These are phyloP conservation scores for Fraxinus quadrangulata DNA, from an alignment of 257 asterid genomes.

Conservation along the genomic window DNA sequence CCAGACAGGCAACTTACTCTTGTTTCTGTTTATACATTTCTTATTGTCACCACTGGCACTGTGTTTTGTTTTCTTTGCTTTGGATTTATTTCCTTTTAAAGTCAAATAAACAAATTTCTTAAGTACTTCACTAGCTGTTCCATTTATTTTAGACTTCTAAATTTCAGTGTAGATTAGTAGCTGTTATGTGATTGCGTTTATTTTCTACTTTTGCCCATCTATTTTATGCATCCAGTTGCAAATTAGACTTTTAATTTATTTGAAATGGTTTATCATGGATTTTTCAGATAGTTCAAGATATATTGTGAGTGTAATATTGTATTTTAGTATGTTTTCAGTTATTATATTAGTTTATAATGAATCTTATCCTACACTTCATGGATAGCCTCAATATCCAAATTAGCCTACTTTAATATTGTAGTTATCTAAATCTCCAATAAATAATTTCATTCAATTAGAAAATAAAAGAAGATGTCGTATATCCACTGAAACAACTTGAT, in stretches of 20 bases:
- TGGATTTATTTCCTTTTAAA: not conserved
- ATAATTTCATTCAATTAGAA: not conserved
- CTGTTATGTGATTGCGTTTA: not conserved
- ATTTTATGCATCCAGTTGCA: not conserved
- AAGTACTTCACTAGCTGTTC: not conserved
- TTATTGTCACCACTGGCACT: too few relatives aligned
- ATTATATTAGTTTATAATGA: not conserved
- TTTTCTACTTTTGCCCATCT: not conserved
- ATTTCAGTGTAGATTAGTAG: not conserved
- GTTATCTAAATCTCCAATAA: not conserved
- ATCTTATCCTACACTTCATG: not conserved
- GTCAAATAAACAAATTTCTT: not conserved
- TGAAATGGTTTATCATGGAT: not conserved
- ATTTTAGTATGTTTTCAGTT: not conserved
- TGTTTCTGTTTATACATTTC: too few relatives aligned
- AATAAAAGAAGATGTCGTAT: not conserved
- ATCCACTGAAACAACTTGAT: conserved; percentile 7
- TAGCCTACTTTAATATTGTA: not conserved
- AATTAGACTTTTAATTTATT: not conserved
- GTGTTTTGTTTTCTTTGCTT: not conserved
- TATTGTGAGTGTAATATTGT: not conserved
- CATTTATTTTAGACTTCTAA: not conserved
- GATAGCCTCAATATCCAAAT: conserved; percentile 6
- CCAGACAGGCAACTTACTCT: too few relatives aligned
- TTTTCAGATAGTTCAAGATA: not conserved